Base-by-base conservation (phyloP, 2,329 filamentous ascomycete species). In the Stromatinia cepivora region DNA sequence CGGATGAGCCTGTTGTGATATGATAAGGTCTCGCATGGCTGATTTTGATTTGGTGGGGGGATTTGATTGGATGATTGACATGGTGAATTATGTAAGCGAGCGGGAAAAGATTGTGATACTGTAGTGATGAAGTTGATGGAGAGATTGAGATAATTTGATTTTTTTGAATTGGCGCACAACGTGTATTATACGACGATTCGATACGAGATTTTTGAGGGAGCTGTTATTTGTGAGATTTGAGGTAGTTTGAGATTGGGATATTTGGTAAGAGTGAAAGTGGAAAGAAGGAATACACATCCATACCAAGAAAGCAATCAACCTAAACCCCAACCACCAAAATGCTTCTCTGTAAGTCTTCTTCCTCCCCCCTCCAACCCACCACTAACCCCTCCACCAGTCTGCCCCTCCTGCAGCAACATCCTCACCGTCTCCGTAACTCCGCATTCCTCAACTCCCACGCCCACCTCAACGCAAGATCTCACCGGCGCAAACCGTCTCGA, bases 381-480 rank as follows among this genome's bases (percentile, higher is more conserved):
- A 36, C 59, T 62, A 50, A 62, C 36, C 20, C n/a, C 1, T 34
- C 11, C 20, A 4, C 3, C 57, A 91, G 91, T 94, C 87, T 95
- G 92, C 80, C 92, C 92, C 64, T 87, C 88, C 79, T 95, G 92
- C 84, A 89, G 89, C 80, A 95, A 94, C 83, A 89, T 93, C 80
- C 88, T 95, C 78, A 92, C 90, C 77, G 89, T 94, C 76, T 88
- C 88, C 39, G 68, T 63, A 0, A 68, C 66, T 0, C 66, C 66
- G 3, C 42, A 52, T 6, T 67, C 66, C 36, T 67, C 36, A 70
- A 71, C 68, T 9, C 72, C 73, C 50, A 45, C 69, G 3, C 59
- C 71, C 52, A 69, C 63, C 76, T 31, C 58, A 8, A 61, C 58
- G 77, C 71, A 75, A 78, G 69, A 75, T 73, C 64, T 76, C 76